A percentile compares a stretch with the other conserved stretches of the same genome.
Conservation (phyloP, 192 early-diverging fungal species). For the Funneliformis mosseae region DNA sequence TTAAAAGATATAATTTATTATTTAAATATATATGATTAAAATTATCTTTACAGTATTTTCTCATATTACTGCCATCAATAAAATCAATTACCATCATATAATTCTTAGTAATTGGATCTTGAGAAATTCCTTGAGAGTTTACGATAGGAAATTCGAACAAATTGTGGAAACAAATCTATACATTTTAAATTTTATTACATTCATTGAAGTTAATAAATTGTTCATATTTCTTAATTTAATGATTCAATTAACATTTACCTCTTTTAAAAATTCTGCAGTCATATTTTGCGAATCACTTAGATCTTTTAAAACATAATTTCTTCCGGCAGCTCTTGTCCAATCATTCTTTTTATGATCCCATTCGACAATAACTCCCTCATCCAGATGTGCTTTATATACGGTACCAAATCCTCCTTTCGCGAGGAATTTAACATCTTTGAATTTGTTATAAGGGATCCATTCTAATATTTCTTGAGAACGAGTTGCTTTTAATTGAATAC, state of each 20-base stretch:
- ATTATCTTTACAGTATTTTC: too few species aligned
- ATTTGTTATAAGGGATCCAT: conserved; percentile 9
- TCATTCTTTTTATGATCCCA: background rate
- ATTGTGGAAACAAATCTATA: too few species aligned
- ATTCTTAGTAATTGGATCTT: too few species aligned
- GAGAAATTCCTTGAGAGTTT: too few species aligned
- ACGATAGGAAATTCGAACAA: too few species aligned
- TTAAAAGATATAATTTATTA: background rate
- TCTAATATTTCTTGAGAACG: background rate
- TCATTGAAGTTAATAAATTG: background rate
- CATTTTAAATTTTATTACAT: background rate
- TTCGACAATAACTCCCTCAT: background rate
- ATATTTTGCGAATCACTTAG: background rate
- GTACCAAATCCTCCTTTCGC: background rate
- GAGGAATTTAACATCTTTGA: background rate
- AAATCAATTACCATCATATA: too few species aligned
- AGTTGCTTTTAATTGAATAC: background rate
- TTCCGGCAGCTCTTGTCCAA: background rate
- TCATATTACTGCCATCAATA: too few species aligned
- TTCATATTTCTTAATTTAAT: background rate
- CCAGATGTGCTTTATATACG: background rate
- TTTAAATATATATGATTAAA: background rate
- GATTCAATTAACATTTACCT: too few species aligned
- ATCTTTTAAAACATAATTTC: background rate
- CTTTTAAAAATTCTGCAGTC: background rate